These are phyloP conservation scores for Chaetoceros muelleri DNA, from an alignment of 108 stramenopile genomes.

Conservation along the genomic window DNA sequence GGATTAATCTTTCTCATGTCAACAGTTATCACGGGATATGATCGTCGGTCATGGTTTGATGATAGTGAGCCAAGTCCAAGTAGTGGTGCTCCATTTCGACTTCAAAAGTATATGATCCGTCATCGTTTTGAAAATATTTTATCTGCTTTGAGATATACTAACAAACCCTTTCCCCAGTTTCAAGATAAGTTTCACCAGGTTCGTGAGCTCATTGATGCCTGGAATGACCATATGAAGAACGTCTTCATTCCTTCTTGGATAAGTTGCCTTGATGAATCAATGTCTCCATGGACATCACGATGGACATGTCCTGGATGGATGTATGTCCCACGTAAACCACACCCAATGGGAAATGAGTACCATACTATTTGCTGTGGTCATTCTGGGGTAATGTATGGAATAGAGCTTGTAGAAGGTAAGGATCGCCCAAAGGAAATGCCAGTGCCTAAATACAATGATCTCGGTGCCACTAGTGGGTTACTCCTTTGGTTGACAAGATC, in stretches of 20 bases:
- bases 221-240: conserved; percentile 9
- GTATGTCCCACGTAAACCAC: conserved; percentile 24
- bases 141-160: conserved; percentile 6
- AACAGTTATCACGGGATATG: conserved; percentile 1
- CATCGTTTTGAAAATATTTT: conserved; percentile 11
- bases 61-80: neutral
- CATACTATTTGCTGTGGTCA: conserved; percentile 18
- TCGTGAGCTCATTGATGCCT: conserved; percentile 12
- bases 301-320: too few relatives aligned
- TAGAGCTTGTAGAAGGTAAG: conserved; percentile 21
- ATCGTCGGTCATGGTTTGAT: too few relatives aligned
- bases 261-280: conserved; percentile 15
- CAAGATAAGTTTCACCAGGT: conserved; percentile 17
- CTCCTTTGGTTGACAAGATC: conserved; percentile 14
- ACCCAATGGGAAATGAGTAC: conserved; percentile 27
- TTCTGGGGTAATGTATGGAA: conserved; percentile 12
- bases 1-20: conserved; percentile 16
- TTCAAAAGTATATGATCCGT: conserved; percentile 12
- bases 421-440: conserved; percentile 8
- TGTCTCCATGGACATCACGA: conserved; percentile 11
- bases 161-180: conserved; percentile 6
- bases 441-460: neutral
- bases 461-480: conserved; percentile 15
- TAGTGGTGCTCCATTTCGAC: conserved; percentile 5
- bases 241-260: conserved; percentile 15